These are phyloP conservation scores for Penicillium oxalicum DNA, from an alignment of 2,329 filamentous ascomycete genomes.

Conservation along the genomic window DNA sequence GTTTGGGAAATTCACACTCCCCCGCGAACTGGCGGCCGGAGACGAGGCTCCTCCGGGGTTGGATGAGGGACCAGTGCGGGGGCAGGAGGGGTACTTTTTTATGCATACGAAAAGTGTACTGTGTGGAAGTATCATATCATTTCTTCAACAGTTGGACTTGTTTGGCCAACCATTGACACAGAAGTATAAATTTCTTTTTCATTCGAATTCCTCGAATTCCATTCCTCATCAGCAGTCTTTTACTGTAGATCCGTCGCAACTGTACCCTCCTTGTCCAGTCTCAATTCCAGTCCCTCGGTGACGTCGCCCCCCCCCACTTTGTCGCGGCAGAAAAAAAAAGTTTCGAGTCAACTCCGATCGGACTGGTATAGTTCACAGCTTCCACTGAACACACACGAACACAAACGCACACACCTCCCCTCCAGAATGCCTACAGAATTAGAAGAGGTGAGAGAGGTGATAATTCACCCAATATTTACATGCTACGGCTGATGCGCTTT, in stretches of 20 bases:
- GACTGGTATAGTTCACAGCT: not conserved
- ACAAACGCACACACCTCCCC: not conserved
- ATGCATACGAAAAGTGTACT: too few species aligned
- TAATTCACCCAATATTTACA: not conserved
- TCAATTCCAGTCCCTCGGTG: not conserved
- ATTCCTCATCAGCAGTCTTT: too few species aligned
- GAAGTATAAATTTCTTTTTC: too few species aligned
- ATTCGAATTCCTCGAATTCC: too few species aligned
- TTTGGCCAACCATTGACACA: too few species aligned
- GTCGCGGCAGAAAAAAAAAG: conserved; percentile 10
- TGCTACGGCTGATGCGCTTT: too few species aligned
- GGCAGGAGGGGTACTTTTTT: not conserved
- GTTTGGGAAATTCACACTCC: not conserved
- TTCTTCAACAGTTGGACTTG: too few species aligned
- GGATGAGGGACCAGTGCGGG: not conserved
- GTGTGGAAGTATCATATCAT: too few species aligned
- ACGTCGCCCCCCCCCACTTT: conserved; percentile 11
- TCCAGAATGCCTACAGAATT: conserved; percentile 65
- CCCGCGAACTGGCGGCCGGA: not conserved
- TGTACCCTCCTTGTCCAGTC: too few species aligned
- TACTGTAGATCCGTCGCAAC: too few species aligned
- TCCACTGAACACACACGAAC: too few species aligned
- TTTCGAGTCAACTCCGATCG: conserved; percentile 1
- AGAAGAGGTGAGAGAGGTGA: conserved; percentile 57
- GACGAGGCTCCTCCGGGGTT: not conserved